Percentiles rank a stretch among this genome's conserved stretches.
These are phyloP conservation scores for Fusarium compactum DNA, from an alignment of 2,329 filamentous ascomycete species.

Conservation along the genomic window DNA sequence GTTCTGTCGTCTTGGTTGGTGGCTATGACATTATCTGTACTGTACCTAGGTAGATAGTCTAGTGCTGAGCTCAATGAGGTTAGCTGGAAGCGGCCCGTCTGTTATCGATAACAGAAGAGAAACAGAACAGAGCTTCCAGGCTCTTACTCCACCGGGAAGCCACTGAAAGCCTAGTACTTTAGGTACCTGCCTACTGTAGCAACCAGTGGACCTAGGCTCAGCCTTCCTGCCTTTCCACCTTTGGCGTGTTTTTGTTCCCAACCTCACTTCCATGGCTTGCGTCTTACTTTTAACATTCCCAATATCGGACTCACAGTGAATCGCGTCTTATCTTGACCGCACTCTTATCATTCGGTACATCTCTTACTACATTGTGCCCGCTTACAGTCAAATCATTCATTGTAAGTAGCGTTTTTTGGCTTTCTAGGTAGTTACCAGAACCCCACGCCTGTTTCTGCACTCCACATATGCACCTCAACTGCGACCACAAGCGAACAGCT, in stretches of 20 bases:
- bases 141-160: neutral
- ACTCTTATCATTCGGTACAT: conserved; percentile 2
- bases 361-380: neutral
- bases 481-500: conserved; percentile 49
- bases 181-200: neutral
- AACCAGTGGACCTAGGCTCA: conserved; percentile 12
- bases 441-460: conserved; percentile 51
- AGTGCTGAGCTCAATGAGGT: conserved; percentile 6
- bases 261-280: conserved; percentile 9
- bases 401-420: conserved; percentile 30
- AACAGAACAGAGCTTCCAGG: neutral
- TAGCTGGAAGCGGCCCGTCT: conserved; percentile 23
- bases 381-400: conserved; percentile 7
- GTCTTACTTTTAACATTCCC: conserved; percentile 16
- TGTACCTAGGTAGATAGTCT: no score
- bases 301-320: conserved; percentile 16
- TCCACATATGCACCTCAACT: conserved; percentile 49
- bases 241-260: conserved; percentile 8
- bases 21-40: neutral
- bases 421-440: conserved; percentile 50
- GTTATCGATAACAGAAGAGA: conserved; percentile 33
- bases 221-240: conserved; percentile 16
- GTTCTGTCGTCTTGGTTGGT: conserved; percentile 15
- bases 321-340: conserved; percentile 30
- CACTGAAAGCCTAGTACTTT: neutral